Evolutionary conservation across 2,329 filamentous ascomycete species (phyloP), one percentile per base, ranked within the genome.

Genomic region (Trichoderma citrinoviride): DNA sequence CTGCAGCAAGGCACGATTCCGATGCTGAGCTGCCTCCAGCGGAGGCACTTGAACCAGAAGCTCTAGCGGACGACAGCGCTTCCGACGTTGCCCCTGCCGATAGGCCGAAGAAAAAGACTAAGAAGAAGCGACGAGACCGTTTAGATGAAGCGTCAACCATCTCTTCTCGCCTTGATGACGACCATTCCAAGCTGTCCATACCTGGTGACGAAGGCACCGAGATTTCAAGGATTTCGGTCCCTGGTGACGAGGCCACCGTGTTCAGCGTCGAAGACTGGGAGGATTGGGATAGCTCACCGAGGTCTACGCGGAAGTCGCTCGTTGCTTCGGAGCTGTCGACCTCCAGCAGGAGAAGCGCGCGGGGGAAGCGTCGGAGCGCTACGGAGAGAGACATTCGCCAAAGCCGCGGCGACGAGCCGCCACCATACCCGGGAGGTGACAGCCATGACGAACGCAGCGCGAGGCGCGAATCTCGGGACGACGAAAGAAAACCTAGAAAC

Each of bases 361-460:
- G 77, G 68, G 76, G 76, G 7, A 79, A 77, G 71, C 74, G 74
- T 61, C 74, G 72, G 65, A 78, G 76, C 58, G 72, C 70, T 61
- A 66, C 69, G 61, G 78, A 74, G 64, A 80, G 75, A 61, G 77
- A 74, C 61, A 76, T 69, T 67, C 75, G 70, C 14, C 69, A 71
- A 10, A 61, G 70, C 23, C 73, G 76, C 66, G 74, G 76, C 55
- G 75, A 80, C 60, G 76, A 77, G 29, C 74, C 78, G 37, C 75
- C 72, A 50, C 74, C 73, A 3, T 50, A 61, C 43, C 44, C 44
- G 33, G 33, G 56, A 21, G 57, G 52, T 40, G 77, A 78, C n/a
- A 72, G 70, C 2, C 79, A 77, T 62, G 76, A 81, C 27, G 79
- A 82, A 64, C 78, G 78, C n/a, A 81, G 83, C 46, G 77, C 80